Conservation (phyloP, 768 basidiomycete genomes). For the Pisolithus microcarpus region DNA sequence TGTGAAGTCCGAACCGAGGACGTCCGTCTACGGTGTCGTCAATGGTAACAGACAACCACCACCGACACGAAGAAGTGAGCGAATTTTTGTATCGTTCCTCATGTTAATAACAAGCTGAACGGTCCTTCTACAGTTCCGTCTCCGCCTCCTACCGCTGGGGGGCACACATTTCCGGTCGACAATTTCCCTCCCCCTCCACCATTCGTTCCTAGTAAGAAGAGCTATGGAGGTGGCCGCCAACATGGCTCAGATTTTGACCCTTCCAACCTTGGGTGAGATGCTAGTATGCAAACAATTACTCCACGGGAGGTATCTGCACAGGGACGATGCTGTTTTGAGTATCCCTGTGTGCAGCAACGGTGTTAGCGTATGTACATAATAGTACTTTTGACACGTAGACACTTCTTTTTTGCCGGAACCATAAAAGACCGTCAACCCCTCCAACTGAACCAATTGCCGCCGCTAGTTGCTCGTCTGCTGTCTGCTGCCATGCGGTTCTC, state of each 20-base stretch:
- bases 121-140: slow-evolving; percentile 36
- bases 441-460: neutral
- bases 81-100: neutral
- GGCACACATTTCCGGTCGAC: slow-evolving; percentile 66
- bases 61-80: slow-evolving; percentile 44
- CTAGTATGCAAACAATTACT: too few species aligned
- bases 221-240: slow-evolving; percentile 59
- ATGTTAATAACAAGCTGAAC: slow-evolving; percentile 11
- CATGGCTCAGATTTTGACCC: slow-evolving; percentile 70
- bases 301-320: too few species aligned
- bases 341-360: too few species aligned
- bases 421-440: slow-evolving; percentile 18
- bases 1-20: slow-evolving; percentile 12
- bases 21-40: slow-evolving; percentile 12
- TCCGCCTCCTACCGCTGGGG: slow-evolving; percentile 56
- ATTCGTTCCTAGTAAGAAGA: slow-evolving; percentile 43
- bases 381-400: slow-evolving; percentile 26
- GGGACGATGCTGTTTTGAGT: neutral
- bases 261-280: slow-evolving; percentile 16
- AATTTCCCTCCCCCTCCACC: slow-evolving; percentile 74
- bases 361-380: neutral
- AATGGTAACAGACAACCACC: slow-evolving; percentile 30
- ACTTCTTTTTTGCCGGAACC: neutral
- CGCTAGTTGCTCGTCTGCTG: slow-evolving; percentile 14
- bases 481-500: slow-evolving; percentile 57